phyloP scores from a whole-genome alignment of 225 moss, liverwort and hornwort species.

The Pleurozium schreberi region DNA sequence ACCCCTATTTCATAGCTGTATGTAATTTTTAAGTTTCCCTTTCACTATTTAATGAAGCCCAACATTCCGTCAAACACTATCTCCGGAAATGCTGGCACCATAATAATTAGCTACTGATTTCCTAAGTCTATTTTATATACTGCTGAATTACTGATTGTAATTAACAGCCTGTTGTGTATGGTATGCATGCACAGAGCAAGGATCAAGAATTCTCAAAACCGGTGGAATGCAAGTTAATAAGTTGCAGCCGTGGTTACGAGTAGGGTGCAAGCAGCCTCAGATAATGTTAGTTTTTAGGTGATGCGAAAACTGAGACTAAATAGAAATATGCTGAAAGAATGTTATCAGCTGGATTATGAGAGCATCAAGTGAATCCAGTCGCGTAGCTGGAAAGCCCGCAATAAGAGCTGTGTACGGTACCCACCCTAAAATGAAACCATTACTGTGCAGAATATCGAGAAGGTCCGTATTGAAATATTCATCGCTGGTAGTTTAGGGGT shows the following conservation, averaged over 20 bases:
- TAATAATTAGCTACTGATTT: not conserved
- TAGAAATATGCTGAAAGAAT: conserved; percentile 42
- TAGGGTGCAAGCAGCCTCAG: not conserved
- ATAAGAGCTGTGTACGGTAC: not conserved
- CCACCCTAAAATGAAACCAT: not conserved
- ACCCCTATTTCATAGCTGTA: not conserved
- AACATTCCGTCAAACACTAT: not conserved
- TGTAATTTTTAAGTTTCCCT: not conserved
- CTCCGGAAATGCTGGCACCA: not conserved
- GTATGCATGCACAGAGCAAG: not conserved
- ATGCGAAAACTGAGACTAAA: not conserved
- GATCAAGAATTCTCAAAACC: not conserved
- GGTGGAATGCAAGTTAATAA: not conserved
- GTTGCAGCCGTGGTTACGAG: not conserved
- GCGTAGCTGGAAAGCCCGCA: conserved; percentile 3
- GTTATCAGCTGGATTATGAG: conserved; percentile 45
- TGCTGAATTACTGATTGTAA: not conserved
- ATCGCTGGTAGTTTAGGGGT: not conserved
- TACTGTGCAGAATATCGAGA: not conserved
- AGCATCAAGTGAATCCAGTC: not conserved
- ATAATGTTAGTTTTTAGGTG: not conserved
- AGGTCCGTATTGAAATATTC: not conserved
- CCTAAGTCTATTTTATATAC: not conserved
- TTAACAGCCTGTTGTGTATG: not conserved
- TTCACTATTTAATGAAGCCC: not conserved